phyloP scores from a whole-genome alignment of 345 rosid genomes.

The Pistacia atlantica region DNA sequence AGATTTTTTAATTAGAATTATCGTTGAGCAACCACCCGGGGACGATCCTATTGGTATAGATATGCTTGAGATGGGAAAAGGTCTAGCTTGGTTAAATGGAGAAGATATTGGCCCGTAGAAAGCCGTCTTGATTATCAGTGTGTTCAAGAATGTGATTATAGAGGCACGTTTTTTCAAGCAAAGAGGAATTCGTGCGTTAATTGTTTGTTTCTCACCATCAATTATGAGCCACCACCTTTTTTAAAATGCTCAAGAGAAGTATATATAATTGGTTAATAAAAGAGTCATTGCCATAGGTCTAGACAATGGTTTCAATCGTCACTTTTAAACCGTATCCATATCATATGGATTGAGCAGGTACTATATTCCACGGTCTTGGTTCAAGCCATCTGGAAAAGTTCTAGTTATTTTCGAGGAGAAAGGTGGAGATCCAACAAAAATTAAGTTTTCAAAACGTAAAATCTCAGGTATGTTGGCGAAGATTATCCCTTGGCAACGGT shows the following conservation, averaged over 20 bases:
- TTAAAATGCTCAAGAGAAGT: too few species aligned
- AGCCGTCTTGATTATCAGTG: slow-evolving; percentile 50
- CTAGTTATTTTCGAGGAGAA: slow-evolving; percentile 87
- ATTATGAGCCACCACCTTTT: too few species aligned
- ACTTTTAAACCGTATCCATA: neutral
- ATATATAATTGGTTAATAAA: too few species aligned
- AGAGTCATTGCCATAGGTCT: too few species aligned
- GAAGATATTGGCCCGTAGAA: slow-evolving; percentile 82
- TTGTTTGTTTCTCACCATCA: too few species aligned
- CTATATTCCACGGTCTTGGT: slow-evolving; percentile 95
- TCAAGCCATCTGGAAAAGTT: slow-evolving; percentile 77
- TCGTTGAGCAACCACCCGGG: slow-evolving; percentile 74
- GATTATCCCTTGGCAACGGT: slow-evolving; percentile 42
- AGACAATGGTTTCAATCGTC: neutral
- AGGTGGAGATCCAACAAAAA: slow-evolving; percentile 80
- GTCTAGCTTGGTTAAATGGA: slow-evolving; percentile 97
- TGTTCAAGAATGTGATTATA: slow-evolving; percentile 67
- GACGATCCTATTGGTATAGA: slow-evolving; percentile 90
- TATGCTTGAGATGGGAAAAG: slow-evolving; percentile 93
- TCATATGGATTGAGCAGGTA: slow-evolving; percentile 49
- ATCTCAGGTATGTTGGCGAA: slow-evolving; percentile 38
- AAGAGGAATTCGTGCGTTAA: slow-evolving; percentile 21
- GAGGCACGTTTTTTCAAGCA: slow-evolving; percentile 73
- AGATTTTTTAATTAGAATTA: slow-evolving; percentile 23
- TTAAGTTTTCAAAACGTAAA: slow-evolving; percentile 65